A percentile compares a stretch with the other conserved stretches of the same genome.
phyloP scores from a whole-genome alignment of 805 yeast genomes.

The Candida boleticola region DNA sequence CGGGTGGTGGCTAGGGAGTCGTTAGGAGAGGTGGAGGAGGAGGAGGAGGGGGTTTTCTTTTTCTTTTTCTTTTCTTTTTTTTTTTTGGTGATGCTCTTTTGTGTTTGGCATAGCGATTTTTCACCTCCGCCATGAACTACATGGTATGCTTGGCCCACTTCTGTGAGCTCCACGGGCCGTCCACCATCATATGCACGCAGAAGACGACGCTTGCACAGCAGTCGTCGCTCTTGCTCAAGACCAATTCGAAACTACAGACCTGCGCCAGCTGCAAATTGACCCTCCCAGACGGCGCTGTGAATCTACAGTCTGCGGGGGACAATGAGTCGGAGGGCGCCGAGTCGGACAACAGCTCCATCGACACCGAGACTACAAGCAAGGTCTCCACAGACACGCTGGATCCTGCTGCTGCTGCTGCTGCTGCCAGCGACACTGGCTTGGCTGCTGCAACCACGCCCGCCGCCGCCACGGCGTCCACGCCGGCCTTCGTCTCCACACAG shows the following conservation, averaged over 20 bases:
- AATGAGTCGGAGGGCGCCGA: neutral
- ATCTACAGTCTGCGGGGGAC: conserved; percentile 7
- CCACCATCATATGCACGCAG: conserved; percentile 64
- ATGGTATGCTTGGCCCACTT: conserved; percentile 65
- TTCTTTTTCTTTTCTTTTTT: too few relatives aligned
- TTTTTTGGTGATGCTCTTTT: too few relatives aligned
- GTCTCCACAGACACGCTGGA: too few relatives aligned
- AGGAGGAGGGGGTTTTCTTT: too few relatives aligned
- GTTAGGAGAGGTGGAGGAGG: too few relatives aligned
- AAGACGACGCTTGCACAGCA: conserved; percentile 17
- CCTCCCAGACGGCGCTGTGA: conserved; percentile 41
- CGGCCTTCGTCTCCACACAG: conserved; percentile 52
- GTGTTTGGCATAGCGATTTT: too few relatives aligned
- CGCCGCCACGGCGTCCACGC: conserved; percentile 20
- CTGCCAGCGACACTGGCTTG: conserved; percentile 13
- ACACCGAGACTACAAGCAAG: too few relatives aligned
- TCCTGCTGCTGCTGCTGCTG: conserved; percentile 7
- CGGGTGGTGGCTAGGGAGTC: too few relatives aligned
- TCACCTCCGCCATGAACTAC: too few relatives aligned
- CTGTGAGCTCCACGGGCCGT: conserved; percentile 78
- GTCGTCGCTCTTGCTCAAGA: conserved; percentile 30
- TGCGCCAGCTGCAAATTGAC: conserved; percentile 62
- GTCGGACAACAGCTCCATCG: neutral
- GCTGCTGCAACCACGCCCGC: conserved; percentile 21
- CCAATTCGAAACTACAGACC: conserved; percentile 41